phyloP scores from a whole-genome alignment of 306 rosid species.

The Lablab purpureus region DNA sequence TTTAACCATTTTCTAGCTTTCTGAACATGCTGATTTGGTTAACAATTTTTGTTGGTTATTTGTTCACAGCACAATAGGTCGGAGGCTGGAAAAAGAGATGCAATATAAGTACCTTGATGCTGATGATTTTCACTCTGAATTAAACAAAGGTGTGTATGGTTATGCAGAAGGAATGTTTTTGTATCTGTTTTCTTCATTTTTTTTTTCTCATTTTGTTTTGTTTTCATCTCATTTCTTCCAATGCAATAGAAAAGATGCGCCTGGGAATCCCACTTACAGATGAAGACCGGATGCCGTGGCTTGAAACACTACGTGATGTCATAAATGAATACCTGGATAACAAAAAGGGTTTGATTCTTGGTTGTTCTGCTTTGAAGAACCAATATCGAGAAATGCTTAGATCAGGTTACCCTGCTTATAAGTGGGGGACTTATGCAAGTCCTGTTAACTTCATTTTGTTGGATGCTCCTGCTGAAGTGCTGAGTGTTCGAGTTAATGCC shows the following conservation, averaged over 20 bases:
- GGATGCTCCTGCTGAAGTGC: conserved; percentile 73
- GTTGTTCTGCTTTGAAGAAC: conserved; percentile 84
- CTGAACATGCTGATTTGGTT: not conserved
- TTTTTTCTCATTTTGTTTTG: not conserved
- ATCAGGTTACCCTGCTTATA: conserved; percentile 71
- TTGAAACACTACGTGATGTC: conserved; percentile 60
- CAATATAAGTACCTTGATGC: conserved; percentile 75
- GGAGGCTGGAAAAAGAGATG: conserved; percentile 63
- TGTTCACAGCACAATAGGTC: conserved; percentile 77
- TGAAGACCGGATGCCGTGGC: conserved; percentile 89
- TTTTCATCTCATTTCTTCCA: not conserved
- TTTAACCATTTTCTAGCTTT: no score
- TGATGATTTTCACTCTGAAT: conserved; percentile 81
- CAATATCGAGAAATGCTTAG: conserved; percentile 75
- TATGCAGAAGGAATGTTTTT: conserved; percentile 19
- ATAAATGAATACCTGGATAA: conserved; percentile 47
- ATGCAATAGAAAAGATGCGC: conserved; percentile 72
- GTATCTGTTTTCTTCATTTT: not conserved
- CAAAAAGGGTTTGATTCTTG: conserved; percentile 57
- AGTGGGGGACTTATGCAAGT: conserved; percentile 51
- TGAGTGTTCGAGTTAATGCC: conserved; percentile 58
- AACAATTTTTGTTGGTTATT: not conserved
- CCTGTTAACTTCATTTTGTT: conserved; percentile 69
- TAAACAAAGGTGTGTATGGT: conserved; percentile 69
- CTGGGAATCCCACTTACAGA: conserved; percentile 79